Evolutionary conservation across 2,329 filamentous ascomycete genomes (phyloP), one percentile per base, ranked within the genome.

Genomic region (Xylaria sp.): DNA sequence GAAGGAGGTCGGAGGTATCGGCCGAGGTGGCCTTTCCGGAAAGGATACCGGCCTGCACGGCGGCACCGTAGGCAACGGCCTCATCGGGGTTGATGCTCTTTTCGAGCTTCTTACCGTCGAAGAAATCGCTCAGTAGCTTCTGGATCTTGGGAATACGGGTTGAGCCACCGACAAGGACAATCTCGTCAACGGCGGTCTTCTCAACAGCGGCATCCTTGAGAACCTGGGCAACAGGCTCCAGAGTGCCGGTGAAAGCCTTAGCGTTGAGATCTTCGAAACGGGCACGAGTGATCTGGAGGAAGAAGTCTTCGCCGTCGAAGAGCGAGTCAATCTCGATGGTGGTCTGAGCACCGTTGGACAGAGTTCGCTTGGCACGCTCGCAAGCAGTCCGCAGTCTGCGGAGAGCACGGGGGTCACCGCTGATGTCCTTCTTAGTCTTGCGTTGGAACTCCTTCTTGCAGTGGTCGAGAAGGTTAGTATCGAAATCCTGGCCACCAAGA

Each of bases 21-120:
- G 93, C 93, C 57, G 94, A 97, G 74, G 93, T 96, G 77, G 96
- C 96, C 91, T 98, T 97, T 82, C 96, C 96, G 68, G 95, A 98
- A 74, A 99, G 91, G 82, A 99, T 98, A 90, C 94, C 96, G 75
- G 96, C 96, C 87, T 99, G 96, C 71, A 99, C 95, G 77, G 96
- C 96, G 74, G 96, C 96, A 90, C 96, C 96, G 85, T 98, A 98
- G 78, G 96, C 96, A 79, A 99, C 96, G 77, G 96, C 96, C 89
- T 99, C 96, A 81, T 99, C 96, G 78, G 96, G 96, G 90, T 99
- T 99, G 88, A 98, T 98, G 88, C 93, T 96, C 89, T 98, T 98
- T 90, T 98, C 95, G 75, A 98, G 93, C 92, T 99, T 98, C 93
- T 99, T 99, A 85, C 94, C 94, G 82, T 97, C 93, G 87, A 99